Percentiles rank a stretch among this genome's conserved stretches.
phyloP scores from a whole-genome alignment of 768 basidiomycete species.

The Tricholoma sp. region DNA sequence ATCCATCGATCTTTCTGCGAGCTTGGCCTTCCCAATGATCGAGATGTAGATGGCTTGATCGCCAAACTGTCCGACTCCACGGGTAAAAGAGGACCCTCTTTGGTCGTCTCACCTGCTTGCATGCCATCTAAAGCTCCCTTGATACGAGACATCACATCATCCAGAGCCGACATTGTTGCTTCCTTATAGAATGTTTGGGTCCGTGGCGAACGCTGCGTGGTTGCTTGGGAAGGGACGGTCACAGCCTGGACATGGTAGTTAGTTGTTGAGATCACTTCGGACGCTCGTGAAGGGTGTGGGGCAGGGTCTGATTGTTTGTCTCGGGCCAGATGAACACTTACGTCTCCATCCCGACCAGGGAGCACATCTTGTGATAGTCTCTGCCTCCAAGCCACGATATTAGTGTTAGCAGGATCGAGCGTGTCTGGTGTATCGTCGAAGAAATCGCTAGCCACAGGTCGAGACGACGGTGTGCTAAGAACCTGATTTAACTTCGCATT shows the following conservation, averaged over 20 bases:
- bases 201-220: constrained; percentile 32
- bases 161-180: constrained; percentile 64
- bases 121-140: constrained; percentile 73
- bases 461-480: constrained; percentile 19
- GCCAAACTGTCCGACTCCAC: constrained; percentile 20
- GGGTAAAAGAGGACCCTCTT: constrained; percentile 19
- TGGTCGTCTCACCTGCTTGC: constrained; percentile 41
- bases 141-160: constrained; percentile 82
- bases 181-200: constrained; percentile 41
- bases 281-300: background rate
- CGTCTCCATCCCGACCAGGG: constrained; percentile 2
- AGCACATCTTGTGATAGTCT: constrained; percentile 10
- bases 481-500: constrained; percentile 18
- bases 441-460: constrained; percentile 67
- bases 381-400: constrained; percentile 43
- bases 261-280: background rate
- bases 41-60: constrained; percentile 14
- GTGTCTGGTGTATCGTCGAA: constrained; percentile 45
- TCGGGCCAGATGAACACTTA: background rate
- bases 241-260: constrained; percentile 20
- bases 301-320: background rate
- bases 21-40: constrained; percentile 14
- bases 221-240: constrained; percentile 18
- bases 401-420: constrained; percentile 24
- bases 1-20: constrained; percentile 48